Conservation (phyloP, 192 early-diverging fungal genomes). For the Coemansia biformis region DNA sequence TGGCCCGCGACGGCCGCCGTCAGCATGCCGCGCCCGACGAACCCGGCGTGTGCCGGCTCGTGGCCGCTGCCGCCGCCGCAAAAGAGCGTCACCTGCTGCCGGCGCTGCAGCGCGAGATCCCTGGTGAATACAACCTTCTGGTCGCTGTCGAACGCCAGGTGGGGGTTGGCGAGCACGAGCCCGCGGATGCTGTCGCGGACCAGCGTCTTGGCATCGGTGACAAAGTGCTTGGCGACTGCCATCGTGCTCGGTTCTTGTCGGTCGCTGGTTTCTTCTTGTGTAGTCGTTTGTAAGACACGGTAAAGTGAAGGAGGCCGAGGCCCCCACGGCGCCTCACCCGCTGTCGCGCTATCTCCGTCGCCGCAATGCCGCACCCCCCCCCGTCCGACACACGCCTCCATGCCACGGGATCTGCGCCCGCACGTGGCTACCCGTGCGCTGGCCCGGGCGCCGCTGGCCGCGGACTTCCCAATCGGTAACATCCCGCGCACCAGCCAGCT, state of each 20-base stretch:
- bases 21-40: constrained; percentile 69
- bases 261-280: too few species aligned
- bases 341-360: too few species aligned
- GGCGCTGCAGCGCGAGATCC: constrained; percentile 50
- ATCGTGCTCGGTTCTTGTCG: constrained; percentile 1
- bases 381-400: too few species aligned
- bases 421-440: too few species aligned
- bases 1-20: constrained; percentile 74
- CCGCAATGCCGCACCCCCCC: too few species aligned
- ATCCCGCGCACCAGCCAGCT: too few species aligned
- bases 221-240: constrained; percentile 54
- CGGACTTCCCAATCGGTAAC: too few species aligned
- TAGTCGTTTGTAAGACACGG: too few species aligned
- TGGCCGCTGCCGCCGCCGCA: constrained; percentile 82
- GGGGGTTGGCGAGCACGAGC: constrained; percentile 55
- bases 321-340: too few species aligned
- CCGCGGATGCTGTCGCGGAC: constrained; percentile 61
- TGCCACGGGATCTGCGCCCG: too few species aligned
- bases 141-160: constrained; percentile 53
- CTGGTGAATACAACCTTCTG: constrained; percentile 64
- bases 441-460: too few species aligned
- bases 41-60: constrained; percentile 78
- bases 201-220: constrained; percentile 55
- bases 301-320: not conserved
- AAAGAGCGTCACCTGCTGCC: constrained; percentile 66